Evolutionary conservation across 1,284 basidiomycete genomes (phyloP), one percentile per base, ranked within the genome.

Genomic region (Neotropicomus parvogracilis): DNA sequence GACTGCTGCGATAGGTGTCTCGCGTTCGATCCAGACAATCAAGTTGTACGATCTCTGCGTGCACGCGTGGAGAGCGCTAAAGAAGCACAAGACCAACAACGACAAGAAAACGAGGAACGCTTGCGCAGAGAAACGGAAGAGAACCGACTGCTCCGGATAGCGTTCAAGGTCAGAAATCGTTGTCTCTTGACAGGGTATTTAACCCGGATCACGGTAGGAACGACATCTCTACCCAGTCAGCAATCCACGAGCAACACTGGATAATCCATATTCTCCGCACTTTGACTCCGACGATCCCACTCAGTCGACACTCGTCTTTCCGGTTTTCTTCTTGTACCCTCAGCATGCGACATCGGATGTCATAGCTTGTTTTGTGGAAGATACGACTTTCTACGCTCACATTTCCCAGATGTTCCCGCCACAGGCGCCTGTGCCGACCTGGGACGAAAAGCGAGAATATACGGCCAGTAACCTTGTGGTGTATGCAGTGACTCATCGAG

Each of bases 241-340:
- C 32, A 83, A 80, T 21, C 74, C 79, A 37, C 81, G 86, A 49
- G 77, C 75, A 32, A 72, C 75, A 14, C 69, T 73, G 16, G 69
- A 73, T 26, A 80, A 75, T 54, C 77, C 79, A 2, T 80, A 80
- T 61, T 64, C 70, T 49, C 81, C 85, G 31, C 72, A 79, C 52
- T 79, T 91, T 68, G 86, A 81, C 62, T 59, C 78, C 40, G 71
- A 81, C 59, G 73, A 87, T 70, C 63, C 81, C 27, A 75, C 73
- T 16, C 63, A 69, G 40, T 66, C 65, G 36, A 79, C 88, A 0
- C 70, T 98, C 43, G 72, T 95, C 50, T 73, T 97, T 62, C 94
- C 95, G 5, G 84, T 90, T 17, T 90, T 97, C 71, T 85, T 98
- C 67, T 77, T 97, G 52, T 97, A 98, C 67, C 97, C 97, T 2